A percentile compares a stretch with the other conserved stretches of the same genome.
Conservation (phyloP, 176 grass and related monocot species). For the Metroxylon sagu region DNA sequence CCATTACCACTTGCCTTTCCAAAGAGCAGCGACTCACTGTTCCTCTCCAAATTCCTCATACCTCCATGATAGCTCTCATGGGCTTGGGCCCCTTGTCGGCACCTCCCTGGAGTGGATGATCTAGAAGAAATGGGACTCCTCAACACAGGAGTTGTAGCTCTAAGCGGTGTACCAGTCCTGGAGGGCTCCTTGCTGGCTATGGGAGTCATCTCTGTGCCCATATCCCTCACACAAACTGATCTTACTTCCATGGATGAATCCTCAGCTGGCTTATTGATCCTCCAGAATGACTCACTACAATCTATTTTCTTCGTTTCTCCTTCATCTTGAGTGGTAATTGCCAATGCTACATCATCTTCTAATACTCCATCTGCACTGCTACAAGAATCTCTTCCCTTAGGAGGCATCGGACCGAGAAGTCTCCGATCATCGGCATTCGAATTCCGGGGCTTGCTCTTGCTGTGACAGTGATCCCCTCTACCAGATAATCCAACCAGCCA, state of each 20-base stretch:
- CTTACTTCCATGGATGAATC: slow-evolving; percentile 15
- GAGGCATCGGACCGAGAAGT: slow-evolving; percentile 51
- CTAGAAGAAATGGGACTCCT: slow-evolving; percentile 65
- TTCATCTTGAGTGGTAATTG: slow-evolving; percentile 26
- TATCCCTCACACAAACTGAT: slow-evolving; percentile 70
- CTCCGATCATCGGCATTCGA: slow-evolving; percentile 79
- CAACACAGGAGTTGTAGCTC: slow-evolving; percentile 63
- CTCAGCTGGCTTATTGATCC: neutral
- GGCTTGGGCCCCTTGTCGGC: slow-evolving; percentile 23
- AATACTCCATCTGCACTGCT: slow-evolving; percentile 73
- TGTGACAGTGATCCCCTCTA: slow-evolving; percentile 21
- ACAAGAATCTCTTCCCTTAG: slow-evolving; percentile 75
- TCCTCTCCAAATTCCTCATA: slow-evolving; percentile 19
- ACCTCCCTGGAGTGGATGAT: slow-evolving; percentile 47
- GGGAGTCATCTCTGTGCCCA: slow-evolving; percentile 99
- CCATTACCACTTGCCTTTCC: neutral
- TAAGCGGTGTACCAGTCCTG: slow-evolving; percentile 65
- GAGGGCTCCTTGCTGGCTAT: slow-evolving; percentile 98
- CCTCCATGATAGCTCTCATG: slow-evolving; percentile 18
- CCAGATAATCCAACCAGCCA: slow-evolving; percentile 65
- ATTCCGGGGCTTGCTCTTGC: slow-evolving; percentile 47
- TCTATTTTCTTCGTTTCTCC: slow-evolving; percentile 88
- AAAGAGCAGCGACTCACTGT: slow-evolving; percentile 1
- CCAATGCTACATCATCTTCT: slow-evolving; percentile 41
- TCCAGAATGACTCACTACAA: slow-evolving; percentile 20